phyloP scores from a whole-genome alignment of 2,329 filamentous ascomycete genomes.

The Hortaea werneckii region DNA sequence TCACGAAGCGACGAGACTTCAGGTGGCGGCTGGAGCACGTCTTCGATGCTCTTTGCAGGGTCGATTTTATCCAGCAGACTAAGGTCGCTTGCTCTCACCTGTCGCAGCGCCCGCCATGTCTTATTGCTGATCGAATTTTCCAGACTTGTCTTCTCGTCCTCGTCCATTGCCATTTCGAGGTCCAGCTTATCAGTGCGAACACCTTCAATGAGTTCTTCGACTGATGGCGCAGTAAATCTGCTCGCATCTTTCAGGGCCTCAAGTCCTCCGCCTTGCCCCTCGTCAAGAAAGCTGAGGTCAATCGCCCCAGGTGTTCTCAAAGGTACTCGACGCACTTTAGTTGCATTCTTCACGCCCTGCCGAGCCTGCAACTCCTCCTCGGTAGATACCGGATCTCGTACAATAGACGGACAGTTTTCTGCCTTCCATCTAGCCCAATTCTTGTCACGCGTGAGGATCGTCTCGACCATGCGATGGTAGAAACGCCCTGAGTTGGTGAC shows the following conservation, averaged over 20 bases:
- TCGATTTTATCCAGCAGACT: slow-evolving; percentile 79
- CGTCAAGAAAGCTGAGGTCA: slow-evolving; percentile 67
- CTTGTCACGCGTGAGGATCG: slow-evolving; percentile 87
- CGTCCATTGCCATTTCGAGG: slow-evolving; percentile 64
- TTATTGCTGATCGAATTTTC: slow-evolving; percentile 74
- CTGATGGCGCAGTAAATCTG: slow-evolving; percentile 56
- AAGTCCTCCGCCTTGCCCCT: slow-evolving; percentile 53
- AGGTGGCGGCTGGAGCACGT: background rate
- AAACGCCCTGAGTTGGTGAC: slow-evolving; percentile 63
- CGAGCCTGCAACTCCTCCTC: slow-evolving; percentile 61
- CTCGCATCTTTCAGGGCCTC: slow-evolving; percentile 58
- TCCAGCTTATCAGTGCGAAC: slow-evolving; percentile 78
- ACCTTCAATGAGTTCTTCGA: slow-evolving; percentile 59
- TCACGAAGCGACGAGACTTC: background rate
- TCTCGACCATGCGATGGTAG: slow-evolving; percentile 94
- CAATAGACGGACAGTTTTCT: slow-evolving; percentile 81
- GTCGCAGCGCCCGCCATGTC: slow-evolving; percentile 77
- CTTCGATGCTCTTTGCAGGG: slow-evolving; percentile 58
- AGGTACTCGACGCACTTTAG: slow-evolving; percentile 61
- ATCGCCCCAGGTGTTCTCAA: slow-evolving; percentile 61
- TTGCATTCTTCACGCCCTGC: slow-evolving; percentile 52
- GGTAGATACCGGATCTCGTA: slow-evolving; percentile 60
- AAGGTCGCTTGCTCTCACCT: slow-evolving; percentile 65
- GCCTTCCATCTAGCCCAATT: slow-evolving; percentile 99
- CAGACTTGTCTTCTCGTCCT: slow-evolving; percentile 49